phyloP scores from a whole-genome alignment of 2,329 filamentous ascomycete species.

The Coniella lustricola region DNA sequence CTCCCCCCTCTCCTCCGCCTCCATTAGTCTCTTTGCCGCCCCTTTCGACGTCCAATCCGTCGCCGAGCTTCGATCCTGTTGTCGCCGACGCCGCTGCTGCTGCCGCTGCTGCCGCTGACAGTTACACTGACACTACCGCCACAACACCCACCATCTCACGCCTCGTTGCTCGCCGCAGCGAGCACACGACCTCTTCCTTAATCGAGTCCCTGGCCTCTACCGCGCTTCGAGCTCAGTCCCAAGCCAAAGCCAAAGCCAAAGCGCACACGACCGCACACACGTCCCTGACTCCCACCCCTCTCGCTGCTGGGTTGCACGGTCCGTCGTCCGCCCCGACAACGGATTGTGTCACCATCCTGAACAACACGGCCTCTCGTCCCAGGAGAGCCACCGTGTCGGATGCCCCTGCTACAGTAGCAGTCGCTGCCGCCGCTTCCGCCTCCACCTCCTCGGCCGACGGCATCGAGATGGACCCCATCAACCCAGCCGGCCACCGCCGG shows the following conservation, averaged over 20 bases:
- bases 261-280: slow-evolving; percentile 7
- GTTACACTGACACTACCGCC: too few species aligned
- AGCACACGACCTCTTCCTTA: background rate
- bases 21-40: slow-evolving; percentile 6
- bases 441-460: slow-evolving; percentile 25
- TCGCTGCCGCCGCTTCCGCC: slow-evolving; percentile 9
- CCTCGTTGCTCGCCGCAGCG: slow-evolving; percentile 1
- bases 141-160: slow-evolving; percentile 5
- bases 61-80: too few species aligned
- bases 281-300: slow-evolving; percentile 8
- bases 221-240: too few species aligned
- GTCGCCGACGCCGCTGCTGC: too few species aligned
- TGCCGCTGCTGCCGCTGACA: too few species aligned
- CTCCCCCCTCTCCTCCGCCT: slow-evolving; percentile 10
- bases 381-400: slow-evolving; percentile 16
- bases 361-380: slow-evolving; percentile 5
- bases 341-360: slow-evolving; percentile 6
- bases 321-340: slow-evolving; percentile 4
- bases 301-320: background rate
- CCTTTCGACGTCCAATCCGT: slow-evolving; percentile 4
- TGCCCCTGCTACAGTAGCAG: background rate
- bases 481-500: slow-evolving; percentile 42
- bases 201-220: slow-evolving; percentile 8
- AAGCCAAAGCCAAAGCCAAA: too few species aligned
- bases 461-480: slow-evolving; percentile 51